phyloP scores from a whole-genome alignment of 768 basidiomycete species.

The Trametes gibbosa region DNA sequence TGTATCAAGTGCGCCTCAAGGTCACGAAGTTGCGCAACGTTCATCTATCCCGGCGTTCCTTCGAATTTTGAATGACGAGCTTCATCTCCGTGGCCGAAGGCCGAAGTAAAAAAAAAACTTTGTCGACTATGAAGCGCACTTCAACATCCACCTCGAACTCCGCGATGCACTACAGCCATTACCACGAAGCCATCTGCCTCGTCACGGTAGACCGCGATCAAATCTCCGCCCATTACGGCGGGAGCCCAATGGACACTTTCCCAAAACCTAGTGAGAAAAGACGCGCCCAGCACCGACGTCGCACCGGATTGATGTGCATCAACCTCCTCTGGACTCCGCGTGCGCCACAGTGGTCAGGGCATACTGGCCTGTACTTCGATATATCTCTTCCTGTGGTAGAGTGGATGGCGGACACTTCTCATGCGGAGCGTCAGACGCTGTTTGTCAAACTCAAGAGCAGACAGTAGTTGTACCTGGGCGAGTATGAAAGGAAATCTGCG shows the following conservation, averaged over 20 bases:
- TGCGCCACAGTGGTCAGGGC: conserved; percentile 36
- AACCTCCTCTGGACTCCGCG: conserved; percentile 34
- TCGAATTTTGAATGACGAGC: too few relatives aligned
- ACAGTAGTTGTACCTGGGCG: conserved; percentile 33
- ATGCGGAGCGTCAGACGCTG: neutral
- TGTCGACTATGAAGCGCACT: conserved; percentile 9
- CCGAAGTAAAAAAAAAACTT: conserved; percentile 8
- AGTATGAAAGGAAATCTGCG: conserved; percentile 22
- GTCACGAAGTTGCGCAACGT: too few relatives aligned
- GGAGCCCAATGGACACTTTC: conserved; percentile 31
- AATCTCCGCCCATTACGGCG: conserved; percentile 35
- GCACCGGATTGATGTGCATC: conserved; percentile 35
- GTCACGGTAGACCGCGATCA: conserved; percentile 30
- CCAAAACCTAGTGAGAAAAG: conserved; percentile 24
- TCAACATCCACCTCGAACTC: neutral
- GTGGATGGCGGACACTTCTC: neutral
- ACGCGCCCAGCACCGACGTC: conserved; percentile 30
- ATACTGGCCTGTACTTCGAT: conserved; percentile 34
- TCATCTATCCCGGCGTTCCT: too few relatives aligned
- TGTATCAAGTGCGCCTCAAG: too few relatives aligned
- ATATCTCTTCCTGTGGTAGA: neutral
- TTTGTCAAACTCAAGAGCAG: conserved; percentile 1
- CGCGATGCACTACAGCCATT: conserved; percentile 27
- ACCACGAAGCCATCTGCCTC: conserved; percentile 26
- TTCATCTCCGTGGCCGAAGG: conserved; percentile 8